Evolutionary conservation across 2,329 filamentous ascomycete species (phyloP).

Genomic region (Diatrype stigma): DNA sequence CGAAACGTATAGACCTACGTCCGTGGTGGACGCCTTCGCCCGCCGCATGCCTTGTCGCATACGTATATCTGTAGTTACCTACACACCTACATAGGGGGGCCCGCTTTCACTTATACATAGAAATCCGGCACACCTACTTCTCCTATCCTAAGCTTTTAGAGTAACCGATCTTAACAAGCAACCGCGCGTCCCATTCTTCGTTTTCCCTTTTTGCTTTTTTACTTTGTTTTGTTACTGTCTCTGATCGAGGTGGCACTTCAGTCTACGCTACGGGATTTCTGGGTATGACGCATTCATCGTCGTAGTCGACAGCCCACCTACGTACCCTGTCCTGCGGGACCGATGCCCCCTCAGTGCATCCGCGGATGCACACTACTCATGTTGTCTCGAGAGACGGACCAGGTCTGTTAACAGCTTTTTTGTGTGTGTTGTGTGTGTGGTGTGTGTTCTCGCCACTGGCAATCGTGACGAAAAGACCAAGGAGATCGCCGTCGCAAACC

Average conservation of each 20-base stretch:
- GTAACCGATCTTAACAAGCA: not conserved
- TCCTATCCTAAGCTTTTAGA: not conserved
- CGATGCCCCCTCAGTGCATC: not conserved
- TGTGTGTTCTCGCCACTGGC: too few species aligned
- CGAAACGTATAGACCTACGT: conserved; percentile 5
- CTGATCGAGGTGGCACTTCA: not conserved
- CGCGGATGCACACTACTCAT: not conserved
- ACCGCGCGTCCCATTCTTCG: too few species aligned
- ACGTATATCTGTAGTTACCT: not conserved
- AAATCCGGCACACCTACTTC: too few species aligned
- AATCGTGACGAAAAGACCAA: too few species aligned
- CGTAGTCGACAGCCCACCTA: not conserved
- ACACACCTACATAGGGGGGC: not conserved
- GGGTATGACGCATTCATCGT: not conserved
- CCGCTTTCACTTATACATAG: not conserved
- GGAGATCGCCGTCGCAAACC: too few species aligned
- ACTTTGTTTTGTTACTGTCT: not conserved
- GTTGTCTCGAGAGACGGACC: not conserved
- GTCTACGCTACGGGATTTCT: not conserved
- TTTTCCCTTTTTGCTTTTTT: not conserved
- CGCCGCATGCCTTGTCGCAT: not conserved
- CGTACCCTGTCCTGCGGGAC: not conserved
- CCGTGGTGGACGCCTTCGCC: too few species aligned
- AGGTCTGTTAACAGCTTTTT: not conserved
- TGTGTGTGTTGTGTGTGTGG: too few species aligned